Conservation (phyloP, 108 stramenopile genomes). For the Cyclotella choctawhatcheeana region DNA sequence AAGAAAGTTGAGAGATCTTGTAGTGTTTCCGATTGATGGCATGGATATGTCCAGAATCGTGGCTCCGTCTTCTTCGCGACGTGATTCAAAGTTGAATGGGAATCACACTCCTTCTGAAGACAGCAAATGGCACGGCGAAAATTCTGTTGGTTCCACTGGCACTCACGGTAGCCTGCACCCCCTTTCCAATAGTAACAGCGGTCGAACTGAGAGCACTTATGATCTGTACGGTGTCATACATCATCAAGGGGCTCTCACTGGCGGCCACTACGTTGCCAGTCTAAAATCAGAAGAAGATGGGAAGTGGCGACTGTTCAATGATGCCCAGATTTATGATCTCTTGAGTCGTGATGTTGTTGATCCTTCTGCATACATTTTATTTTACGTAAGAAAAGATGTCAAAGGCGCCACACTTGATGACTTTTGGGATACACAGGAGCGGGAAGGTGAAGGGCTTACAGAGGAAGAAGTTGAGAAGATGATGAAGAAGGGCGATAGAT, state of each 20-base stretch:
- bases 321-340: constrained; percentile 86
- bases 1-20: constrained; percentile 92
- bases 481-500: constrained; percentile 75
- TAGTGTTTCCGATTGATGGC: constrained; percentile 90
- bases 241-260: constrained; percentile 89
- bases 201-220: constrained; percentile 73
- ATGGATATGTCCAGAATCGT: constrained; percentile 86
- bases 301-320: constrained; percentile 92
- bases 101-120: background rate
- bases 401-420: constrained; percentile 75
- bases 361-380: constrained; percentile 89
- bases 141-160: constrained; percentile 17
- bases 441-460: constrained; percentile 77
- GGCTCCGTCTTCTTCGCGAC: constrained; percentile 53
- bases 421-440: constrained; percentile 80
- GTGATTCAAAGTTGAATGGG: background rate
- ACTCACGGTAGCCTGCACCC: constrained; percentile 42
- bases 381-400: constrained; percentile 89
- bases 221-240: constrained; percentile 93
- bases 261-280: constrained; percentile 90
- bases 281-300: constrained; percentile 86
- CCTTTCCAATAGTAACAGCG: constrained; percentile 40
- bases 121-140: constrained; percentile 10
- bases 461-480: constrained; percentile 88
- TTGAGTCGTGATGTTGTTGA: constrained; percentile 86